Evolutionary conservation across 192 early-diverging fungal species (phyloP).

Genomic region (Coemansia sp.): DNA sequence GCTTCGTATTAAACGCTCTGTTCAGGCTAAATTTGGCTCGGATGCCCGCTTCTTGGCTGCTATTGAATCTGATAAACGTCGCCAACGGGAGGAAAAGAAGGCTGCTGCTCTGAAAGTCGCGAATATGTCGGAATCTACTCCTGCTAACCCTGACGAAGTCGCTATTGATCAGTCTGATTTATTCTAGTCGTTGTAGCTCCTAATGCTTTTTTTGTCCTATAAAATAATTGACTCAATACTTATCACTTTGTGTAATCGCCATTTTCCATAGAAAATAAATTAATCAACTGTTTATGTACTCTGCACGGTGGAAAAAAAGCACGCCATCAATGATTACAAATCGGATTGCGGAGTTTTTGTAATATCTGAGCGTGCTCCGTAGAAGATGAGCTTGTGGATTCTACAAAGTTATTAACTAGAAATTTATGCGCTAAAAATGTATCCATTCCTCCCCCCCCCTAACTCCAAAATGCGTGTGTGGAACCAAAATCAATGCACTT

Average conservation of each 20-base stretch:
- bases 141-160: slow-evolving; percentile 27
- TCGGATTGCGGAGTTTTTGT: neutral
- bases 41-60: slow-evolving; percentile 68
- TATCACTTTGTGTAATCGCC: too few relatives aligned
- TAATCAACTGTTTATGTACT: too few relatives aligned
- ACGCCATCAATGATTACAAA: neutral
- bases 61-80: slow-evolving; percentile 8
- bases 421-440: too few relatives aligned
- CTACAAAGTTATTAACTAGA: too few relatives aligned
- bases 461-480: too few relatives aligned
- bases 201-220: neutral
- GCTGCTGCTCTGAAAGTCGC: neutral
- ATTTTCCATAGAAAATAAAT: too few relatives aligned
- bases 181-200: neutral
- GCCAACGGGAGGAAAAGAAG: neutral
- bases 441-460: too few relatives aligned
- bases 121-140: neutral
- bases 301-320: too few relatives aligned
- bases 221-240: too few relatives aligned
- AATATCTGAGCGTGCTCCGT: neutral
- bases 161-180: slow-evolving; percentile 21
- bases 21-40: slow-evolving; percentile 80
- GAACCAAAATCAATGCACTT: too few relatives aligned
- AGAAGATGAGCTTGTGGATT: too few relatives aligned
- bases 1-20: slow-evolving; percentile 89